Evolutionary conservation across 192 early-diverging fungal genomes (phyloP), one percentile per base, ranked within the genome.

Genomic region (Coemansia sp.): DNA sequence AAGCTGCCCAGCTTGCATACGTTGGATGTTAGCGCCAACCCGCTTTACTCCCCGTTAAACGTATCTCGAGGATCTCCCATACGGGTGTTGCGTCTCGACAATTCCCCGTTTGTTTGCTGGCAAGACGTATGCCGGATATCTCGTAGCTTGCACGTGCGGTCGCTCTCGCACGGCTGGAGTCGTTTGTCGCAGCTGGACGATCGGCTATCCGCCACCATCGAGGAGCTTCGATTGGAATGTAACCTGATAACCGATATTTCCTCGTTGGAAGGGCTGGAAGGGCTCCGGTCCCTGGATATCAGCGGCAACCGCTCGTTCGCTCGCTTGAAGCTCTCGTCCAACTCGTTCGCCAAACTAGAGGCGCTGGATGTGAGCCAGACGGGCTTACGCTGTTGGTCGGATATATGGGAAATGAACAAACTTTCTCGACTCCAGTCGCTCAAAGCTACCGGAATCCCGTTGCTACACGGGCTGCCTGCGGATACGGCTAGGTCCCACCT

Each of bases 21-120:
- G 0, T 66, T 80, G 17, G 61, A 60, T n/a, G 15, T 73, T 9
- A 32, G 59, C n/a, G 55, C 40, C 45, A 80, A 80, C 43, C 20
- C 39, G n/a, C 23, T 55, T 6, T 12, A 21, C 41, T 31, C 32
- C 11, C 48, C 48, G 0, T n/a, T 51, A n/a, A n/a, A n/a, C n/a
- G n/a, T n/a, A n/a, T n/a, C n/a, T n/a, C n/a, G 1, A 0, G 0
- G 2, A 36, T 51, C 15, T 7, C n/a, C 7, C 15, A 18, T 10
- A 2, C 28, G 0, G 31, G 26, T 18, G 32, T 2, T 51, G 31
- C 48, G 48, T 16, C 10, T 51, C 6, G 48, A 51, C 16, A 51
- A 6, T 6, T 51, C 32, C 30, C 48, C 48, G 8, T 3, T 28
- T 18, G 1, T 16, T 3, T 10, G 9, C 10, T 51, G 48, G 48